Conservation (phyloP, 2,329 filamentous ascomycete species). For the Trichoderma sp. region DNA sequence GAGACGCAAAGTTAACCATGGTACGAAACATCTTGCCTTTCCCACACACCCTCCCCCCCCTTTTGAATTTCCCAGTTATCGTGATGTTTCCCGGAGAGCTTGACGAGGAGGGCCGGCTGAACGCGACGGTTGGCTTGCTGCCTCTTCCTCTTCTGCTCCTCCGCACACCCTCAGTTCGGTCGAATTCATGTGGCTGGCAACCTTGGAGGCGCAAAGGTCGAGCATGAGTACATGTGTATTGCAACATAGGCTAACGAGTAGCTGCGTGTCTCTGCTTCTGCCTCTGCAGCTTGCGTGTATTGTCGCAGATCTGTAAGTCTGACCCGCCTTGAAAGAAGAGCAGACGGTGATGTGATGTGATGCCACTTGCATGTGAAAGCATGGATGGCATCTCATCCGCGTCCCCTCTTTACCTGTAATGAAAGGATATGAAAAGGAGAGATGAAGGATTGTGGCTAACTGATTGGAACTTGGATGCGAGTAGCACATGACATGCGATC, state of each 20-base stretch:
- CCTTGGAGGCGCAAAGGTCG: constrained; percentile 11
- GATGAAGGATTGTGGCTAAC: constrained; percentile 35
- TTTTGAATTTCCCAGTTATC: background rate
- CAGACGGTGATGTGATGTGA: constrained; percentile 2
- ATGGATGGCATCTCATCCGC: background rate
- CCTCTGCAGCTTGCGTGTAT: constrained; percentile 74
- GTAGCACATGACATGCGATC: constrained; percentile 91
- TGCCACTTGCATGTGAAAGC: background rate
- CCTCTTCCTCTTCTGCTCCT: background rate
- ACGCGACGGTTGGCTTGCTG: background rate
- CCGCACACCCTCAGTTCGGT: background rate
- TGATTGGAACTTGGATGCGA: constrained; percentile 32
- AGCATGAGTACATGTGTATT: constrained; percentile 27
- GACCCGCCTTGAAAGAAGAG: constrained; percentile 31
- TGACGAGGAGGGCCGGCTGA: background rate
- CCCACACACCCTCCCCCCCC: background rate
- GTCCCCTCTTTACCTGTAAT: background rate
- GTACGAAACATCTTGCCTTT: constrained; percentile 55
- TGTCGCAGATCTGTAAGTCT: constrained; percentile 85
- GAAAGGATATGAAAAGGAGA: background rate
- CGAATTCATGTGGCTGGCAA: background rate
- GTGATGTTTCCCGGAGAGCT: background rate
- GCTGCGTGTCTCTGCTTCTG: constrained; percentile 29
- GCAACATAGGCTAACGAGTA: constrained; percentile 41
- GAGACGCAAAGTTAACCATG: constrained; percentile 87